A percentile compares a stretch with the other conserved stretches of the same genome.
phyloP scores from a whole-genome alignment of 139 green algal species.

The Nannochloris sp. region DNA sequence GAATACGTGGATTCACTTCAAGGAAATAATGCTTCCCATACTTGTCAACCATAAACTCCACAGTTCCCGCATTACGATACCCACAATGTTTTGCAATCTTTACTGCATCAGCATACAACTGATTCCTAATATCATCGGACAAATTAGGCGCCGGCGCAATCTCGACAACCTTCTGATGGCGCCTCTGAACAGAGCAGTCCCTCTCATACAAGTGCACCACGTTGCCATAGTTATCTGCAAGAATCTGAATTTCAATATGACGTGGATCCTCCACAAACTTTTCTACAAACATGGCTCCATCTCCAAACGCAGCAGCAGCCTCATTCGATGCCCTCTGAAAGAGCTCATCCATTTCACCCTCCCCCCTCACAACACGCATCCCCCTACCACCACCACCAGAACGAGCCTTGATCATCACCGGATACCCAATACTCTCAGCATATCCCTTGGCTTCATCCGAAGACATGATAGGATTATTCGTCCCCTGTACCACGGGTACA shows the following conservation, averaged over 20 bases:
- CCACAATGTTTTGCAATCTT: constrained; percentile 64
- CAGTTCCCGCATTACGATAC: constrained; percentile 84
- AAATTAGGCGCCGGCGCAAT: constrained; percentile 69
- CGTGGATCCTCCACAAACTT: constrained; percentile 85
- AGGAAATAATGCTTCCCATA: constrained; percentile 90
- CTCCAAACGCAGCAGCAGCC: constrained; percentile 78
- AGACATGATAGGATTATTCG: constrained; percentile 49
- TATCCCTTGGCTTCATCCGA: constrained; percentile 61
- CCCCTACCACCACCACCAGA: constrained; percentile 87
- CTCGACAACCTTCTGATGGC: constrained; percentile 97
- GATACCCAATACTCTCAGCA: constrained; percentile 65
- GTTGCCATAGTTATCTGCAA: constrained; percentile 89
- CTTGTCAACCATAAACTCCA: constrained; percentile 98
- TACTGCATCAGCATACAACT: constrained; percentile 63
- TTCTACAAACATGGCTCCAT: constrained; percentile 94
- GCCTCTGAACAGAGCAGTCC: constrained; percentile 93
- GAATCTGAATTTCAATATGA: constrained; percentile 76
- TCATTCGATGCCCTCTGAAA: constrained; percentile 72
- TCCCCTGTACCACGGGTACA: constrained; percentile 84
- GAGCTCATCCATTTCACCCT: constrained; percentile 66
- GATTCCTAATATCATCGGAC: constrained; percentile 24
- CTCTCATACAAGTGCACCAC: constrained; percentile 92
- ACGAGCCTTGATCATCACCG: constrained; percentile 92
- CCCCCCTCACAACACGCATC: constrained; percentile 78
- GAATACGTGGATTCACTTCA: constrained; percentile 93